Base-by-base conservation (phyloP, 495 filamentous ascomycete species). In the Lasiosphaeria miniovina region DNA sequence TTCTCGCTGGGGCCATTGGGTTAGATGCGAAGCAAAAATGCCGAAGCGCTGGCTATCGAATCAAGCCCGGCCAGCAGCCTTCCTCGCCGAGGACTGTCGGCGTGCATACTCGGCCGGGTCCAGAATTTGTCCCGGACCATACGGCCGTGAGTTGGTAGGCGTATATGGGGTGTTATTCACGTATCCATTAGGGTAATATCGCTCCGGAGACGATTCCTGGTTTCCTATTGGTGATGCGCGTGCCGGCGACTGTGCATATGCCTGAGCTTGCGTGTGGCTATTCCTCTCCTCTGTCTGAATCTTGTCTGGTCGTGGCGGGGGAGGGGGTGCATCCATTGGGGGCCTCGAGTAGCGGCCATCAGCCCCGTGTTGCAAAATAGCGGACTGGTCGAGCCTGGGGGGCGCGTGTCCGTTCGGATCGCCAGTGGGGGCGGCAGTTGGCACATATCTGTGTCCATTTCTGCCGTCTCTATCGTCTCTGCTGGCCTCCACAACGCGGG, bases 221-320 rank as follows among this genome's bases (percentile, higher is more conserved):
- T 53, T 61, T 31, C 51, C 14, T 15, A 52, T 38, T 12, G 49
- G 40, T 14, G 59, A 17, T 2, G 46, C 38, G 12, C 60, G 57
- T 6, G 55, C 55, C 34, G 57, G 57, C 36, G 56, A 54, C 2
- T 59, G 41, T 4, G 59, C 24, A 40, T 65, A 60, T n/a, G 55
- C 43, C 46, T 49, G 52, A 36, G 38, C 36, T 11, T 54, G 45
- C 6, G 40, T 54, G 33, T 49, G 33, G 15, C 9, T 17, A 4
- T 24, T 24, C 24, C 52, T n/a, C 8, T 61, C 59, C 8, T 65
- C 65, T 11, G 62, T 15, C 14, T 66, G 59, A 11, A 71, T 64
- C 65, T 72, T 72, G 14, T 65, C 68, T 0, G 70, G 70, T 4
- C 70, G 65, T 3, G 66, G 69, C 0, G 70, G 70, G 4, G 70